Evolutionary conservation across 2,329 filamentous ascomycete genomes (phyloP), one percentile per base, ranked within the genome.

Genomic region (Orbilia blumenaviensis): DNA sequence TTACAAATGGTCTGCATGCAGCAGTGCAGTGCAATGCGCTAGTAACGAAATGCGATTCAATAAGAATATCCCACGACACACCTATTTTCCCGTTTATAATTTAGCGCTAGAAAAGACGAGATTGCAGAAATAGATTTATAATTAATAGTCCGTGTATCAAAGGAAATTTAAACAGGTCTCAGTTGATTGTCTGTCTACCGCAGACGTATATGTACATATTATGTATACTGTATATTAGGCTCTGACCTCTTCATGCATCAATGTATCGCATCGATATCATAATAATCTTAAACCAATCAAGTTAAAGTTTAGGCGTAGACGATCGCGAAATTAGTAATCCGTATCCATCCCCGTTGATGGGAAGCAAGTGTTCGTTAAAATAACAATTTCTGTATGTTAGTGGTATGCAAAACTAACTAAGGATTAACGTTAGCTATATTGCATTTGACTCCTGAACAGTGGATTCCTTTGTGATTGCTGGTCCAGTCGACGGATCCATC

Each of bases 111-210:
- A 42, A 42, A 14, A 34, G 12, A 54, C n/a, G n/a, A 9, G 16
- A 54, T 34, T 54, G 14, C 48, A 32, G 4, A 12, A 56, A 38
- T 38, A 21, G 32, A 21, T n/a, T 32, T 61, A n/a, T n/a, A n/a
- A n/a, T n/a, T n/a, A 61, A 61, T 42, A 16, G 23, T 61, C 64
- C 64, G 64, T 50, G 52, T 29, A 41, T 18, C 14, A 36, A 1
- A 68, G 64, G 64, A 68, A 61, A 61, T 60, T n/a, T n/a, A n/a
- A n/a, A n/a, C n/a, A 44, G 18, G 52, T 38, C 52, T 38, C 29
- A 56, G 52, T 25, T 38, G 32, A 38, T 36, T n/a, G n/a, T n/a
- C n/a, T n/a, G n/a, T n/a, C n/a, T n/a, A n/a, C n/a, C n/a, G n/a
- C n/a, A n/a, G n/a, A n/a, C n/a, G n/a, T n/a, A n/a, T n/a, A n/a